Evolutionary conservation across 768 basidiomycete genomes (phyloP), one percentile per base, ranked within the genome.

Genomic region (Roridomyces roridus): DNA sequence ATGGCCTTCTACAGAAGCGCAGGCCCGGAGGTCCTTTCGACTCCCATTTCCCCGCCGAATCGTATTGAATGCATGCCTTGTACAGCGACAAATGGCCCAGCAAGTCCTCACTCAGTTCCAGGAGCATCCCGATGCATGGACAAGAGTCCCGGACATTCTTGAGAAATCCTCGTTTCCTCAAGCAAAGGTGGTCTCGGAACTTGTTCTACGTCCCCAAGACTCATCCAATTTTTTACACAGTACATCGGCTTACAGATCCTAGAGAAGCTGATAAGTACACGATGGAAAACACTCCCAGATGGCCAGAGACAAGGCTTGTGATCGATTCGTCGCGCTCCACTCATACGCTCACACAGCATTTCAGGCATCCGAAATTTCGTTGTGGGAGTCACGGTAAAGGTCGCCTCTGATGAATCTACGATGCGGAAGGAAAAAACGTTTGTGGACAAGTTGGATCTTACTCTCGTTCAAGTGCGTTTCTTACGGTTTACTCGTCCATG

Each of bases 231-330:
- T 26, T 60, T 60, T 34, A n/a, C 56, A 28, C 56, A 98, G 96
- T 98, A 93, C 74, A 94, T 99, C 70, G 96, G 94, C 37, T 80
- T 98, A 49, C 96, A 98, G 75, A 96, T 99, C 70, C 80, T 99
- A 31, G 97, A 98, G 76, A 98, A 90, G 75, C 81, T 99, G 57
- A 94, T 99, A 72, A 86, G 80, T 57, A 97, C 94, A 39, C 83
- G 94, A 64, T 99, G 97, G 97, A 96, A 94, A 77, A 91, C 94
- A 29, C 77, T 99, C 46, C 96, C 97, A 20, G 91, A 94, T 48
- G 93, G 91, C 18, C 96, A 99, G 70, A 83, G 96, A 65, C 90
- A 91, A 81, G 95, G 95, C 89, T 57, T 51, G 69, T 56, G 49
- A 53, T 42, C 34, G 42, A 50, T 28, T 34, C 31, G 21, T 15